Percentiles rank a stretch among this genome's conserved stretches.
Evolutionary conservation across 345 rosid genomes (phyloP).

Genomic region (Lepidium sativum): DNA sequence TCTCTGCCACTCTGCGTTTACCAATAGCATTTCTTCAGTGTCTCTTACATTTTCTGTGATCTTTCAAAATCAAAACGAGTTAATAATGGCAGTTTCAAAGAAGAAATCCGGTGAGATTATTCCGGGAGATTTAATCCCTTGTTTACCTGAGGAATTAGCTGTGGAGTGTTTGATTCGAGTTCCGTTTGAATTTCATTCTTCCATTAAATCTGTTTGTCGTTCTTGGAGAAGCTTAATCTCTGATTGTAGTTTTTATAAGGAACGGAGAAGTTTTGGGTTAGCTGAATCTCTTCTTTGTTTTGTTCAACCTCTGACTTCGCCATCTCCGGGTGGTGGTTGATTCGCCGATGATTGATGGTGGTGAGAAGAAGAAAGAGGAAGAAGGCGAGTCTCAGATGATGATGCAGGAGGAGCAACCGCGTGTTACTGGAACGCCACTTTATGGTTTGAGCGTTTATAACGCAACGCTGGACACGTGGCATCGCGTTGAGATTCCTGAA

Average conservation of each 20-base stretch:
- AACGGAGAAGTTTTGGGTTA: constrained; percentile 20
- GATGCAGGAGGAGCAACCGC: constrained; percentile 11
- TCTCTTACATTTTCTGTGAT: not conserved
- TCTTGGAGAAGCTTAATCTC: constrained; percentile 35
- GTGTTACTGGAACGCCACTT: constrained; percentile 25
- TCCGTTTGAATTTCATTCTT: constrained; percentile 38
- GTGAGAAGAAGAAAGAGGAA: constrained; percentile 15
- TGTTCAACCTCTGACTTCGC: constrained; percentile 34
- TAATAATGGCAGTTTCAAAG: not conserved
- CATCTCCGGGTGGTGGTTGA: not conserved
- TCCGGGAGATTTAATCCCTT: constrained; percentile 32
- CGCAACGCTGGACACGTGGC: constrained; percentile 29
- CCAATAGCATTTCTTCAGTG: constrained; percentile 19
- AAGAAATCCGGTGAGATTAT: not conserved
- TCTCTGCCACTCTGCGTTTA: not conserved
- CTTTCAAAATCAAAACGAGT: not conserved
- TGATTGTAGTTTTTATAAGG: constrained; percentile 9
- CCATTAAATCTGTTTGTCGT: constrained; percentile 35
- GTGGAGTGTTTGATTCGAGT: constrained; percentile 45
- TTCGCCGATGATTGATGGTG: not conserved
- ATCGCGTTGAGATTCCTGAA: constrained; percentile 21
- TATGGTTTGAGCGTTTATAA: constrained; percentile 42
- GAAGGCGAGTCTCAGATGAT: not conserved
- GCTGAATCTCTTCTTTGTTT: constrained; percentile 41
- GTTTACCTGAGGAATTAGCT: constrained; percentile 46